Conservation (phyloP, 2,329 filamentous ascomycete species). For the Botrytis pseudocinerea region DNA sequence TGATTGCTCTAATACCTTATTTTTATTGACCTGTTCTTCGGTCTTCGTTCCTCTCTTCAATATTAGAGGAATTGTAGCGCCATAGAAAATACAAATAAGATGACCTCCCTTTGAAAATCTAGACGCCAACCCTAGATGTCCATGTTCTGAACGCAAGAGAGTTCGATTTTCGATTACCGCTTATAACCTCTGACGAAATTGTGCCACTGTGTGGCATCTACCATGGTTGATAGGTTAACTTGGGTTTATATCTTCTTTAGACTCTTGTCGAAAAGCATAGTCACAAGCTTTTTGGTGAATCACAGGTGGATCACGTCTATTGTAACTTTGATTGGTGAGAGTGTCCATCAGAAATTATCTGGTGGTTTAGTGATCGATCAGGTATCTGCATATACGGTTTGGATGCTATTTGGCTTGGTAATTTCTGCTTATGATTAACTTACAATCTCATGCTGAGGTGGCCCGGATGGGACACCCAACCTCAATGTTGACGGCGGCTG, state of each 20-base stretch:
- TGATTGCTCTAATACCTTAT: not conserved
- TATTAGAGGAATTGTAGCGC: conserved; percentile 28
- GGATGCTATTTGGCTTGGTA: not conserved
- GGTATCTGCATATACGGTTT: not conserved
- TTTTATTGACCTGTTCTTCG: not conserved
- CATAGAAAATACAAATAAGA: conserved; percentile 24
- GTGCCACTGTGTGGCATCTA: conserved; percentile 18
- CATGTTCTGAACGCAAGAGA: not conserved
- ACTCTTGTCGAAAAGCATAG: conserved; percentile 8
- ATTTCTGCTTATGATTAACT: not conserved
- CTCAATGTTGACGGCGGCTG: not conserved
- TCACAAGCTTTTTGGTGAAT: conserved; percentile 26
- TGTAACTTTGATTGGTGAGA: conserved; percentile 28
- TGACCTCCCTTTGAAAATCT: conserved; percentile 21
- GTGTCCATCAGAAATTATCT: conserved; percentile 26
- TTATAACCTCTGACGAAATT: conserved; percentile 27
- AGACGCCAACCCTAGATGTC: conserved; percentile 20
- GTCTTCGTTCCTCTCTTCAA: not conserved
- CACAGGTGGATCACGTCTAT: conserved; percentile 17
- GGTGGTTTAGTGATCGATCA: not conserved
- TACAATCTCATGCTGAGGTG: not conserved
- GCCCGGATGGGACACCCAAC: too few species aligned
- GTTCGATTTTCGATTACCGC: conserved; percentile 1
- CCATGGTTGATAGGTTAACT: conserved; percentile 11
- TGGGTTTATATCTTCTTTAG: not conserved